These are phyloP conservation scores for Boeremia lycopersici DNA, from an alignment of 2,329 filamentous ascomycete genomes.

Conservation along the genomic window DNA sequence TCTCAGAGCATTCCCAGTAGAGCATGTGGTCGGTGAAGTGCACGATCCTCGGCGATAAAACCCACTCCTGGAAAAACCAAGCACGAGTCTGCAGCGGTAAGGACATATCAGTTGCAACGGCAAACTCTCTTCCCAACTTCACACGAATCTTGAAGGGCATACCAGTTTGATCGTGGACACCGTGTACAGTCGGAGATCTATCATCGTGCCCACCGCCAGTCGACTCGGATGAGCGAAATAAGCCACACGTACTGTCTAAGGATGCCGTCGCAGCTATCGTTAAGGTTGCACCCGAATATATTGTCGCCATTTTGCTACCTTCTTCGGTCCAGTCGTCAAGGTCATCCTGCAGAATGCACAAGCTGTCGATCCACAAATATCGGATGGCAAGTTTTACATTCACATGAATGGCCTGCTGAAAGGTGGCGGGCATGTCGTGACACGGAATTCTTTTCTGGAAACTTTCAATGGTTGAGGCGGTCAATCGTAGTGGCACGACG, in stretches of 20 bases:
- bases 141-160: neutral
- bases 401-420: neutral
- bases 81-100: neutral
- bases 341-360: slow-evolving; percentile 11
- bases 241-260: neutral
- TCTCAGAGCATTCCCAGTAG: neutral
- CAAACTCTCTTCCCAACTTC: neutral
- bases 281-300: neutral
- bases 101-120: no score
- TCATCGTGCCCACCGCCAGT: neutral
- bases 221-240: neutral
- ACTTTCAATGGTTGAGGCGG: neutral
- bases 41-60: neutral
- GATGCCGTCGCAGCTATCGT: neutral
- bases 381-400: neutral
- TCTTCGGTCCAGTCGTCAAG: neutral
- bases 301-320: neutral
- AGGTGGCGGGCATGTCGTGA: neutral
- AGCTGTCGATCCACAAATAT: slow-evolving; percentile 11
- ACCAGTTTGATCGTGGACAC: neutral
- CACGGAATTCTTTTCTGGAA: neutral
- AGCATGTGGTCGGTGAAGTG: neutral
- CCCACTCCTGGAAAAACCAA: neutral
- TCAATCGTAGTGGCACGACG: neutral
- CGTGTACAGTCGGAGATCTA: neutral